These are phyloP conservation scores for Schrenkiella parvula DNA, from an alignment of 345 rosid species.

Conservation along the genomic window DNA sequence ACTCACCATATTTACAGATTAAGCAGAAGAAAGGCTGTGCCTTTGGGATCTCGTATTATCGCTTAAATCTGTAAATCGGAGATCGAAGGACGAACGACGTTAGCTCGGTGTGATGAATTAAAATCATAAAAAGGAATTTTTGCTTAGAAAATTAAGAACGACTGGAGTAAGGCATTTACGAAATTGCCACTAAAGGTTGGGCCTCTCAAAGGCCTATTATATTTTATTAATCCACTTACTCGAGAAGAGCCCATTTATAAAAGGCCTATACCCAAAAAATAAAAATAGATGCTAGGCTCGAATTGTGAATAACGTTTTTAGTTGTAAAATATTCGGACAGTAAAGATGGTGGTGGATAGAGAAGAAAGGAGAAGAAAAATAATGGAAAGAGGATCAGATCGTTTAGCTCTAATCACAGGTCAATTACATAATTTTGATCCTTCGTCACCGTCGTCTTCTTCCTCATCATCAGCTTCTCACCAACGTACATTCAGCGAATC, in stretches of 20 bases:
- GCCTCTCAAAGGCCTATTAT: neutral
- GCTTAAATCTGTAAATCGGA: constrained; percentile 27
- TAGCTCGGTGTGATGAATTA: constrained; percentile 23
- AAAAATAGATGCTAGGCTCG: neutral
- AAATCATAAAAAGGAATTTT: neutral
- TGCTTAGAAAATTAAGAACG: constrained; percentile 19
- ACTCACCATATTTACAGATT: constrained; percentile 29
- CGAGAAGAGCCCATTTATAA: neutral
- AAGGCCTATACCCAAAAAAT: neutral
- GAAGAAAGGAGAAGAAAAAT: constrained; percentile 50
- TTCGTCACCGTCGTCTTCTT: constrained; percentile 25
- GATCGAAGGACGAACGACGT: constrained; percentile 29
- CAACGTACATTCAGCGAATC: constrained; percentile 26
- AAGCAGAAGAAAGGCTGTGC: neutral
- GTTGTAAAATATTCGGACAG: too few relatives aligned
- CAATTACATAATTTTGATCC: constrained; percentile 33
- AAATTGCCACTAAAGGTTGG: constrained; percentile 16
- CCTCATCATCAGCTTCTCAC: constrained; percentile 21
- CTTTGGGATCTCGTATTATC: constrained; percentile 24
- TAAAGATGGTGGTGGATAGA: constrained; percentile 29
- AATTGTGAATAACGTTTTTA: too few relatives aligned
- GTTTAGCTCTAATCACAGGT: constrained; percentile 53
- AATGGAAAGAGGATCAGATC: constrained; percentile 51
- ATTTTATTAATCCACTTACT: neutral
- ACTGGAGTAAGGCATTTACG: neutral